A percentile compares a stretch with the other conserved stretches of the same genome.
Evolutionary conservation across 148 eudicot genomes (phyloP).

Genomic region (Rhododendron ovatum): DNA sequence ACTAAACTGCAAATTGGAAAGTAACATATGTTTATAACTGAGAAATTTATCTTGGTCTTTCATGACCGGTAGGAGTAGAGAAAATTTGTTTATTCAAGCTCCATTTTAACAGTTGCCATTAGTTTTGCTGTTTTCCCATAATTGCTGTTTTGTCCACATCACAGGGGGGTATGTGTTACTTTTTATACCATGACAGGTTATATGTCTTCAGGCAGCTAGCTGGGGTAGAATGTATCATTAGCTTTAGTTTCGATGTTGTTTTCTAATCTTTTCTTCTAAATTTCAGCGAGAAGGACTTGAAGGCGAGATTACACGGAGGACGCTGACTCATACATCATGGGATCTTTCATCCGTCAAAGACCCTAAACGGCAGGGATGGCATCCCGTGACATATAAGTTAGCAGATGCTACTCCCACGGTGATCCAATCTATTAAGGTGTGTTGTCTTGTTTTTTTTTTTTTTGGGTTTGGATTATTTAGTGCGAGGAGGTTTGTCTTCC

Average conservation of each 20-base stretch:
- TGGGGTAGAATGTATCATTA: neutral
- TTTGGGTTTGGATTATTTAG: neutral
- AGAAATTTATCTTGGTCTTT: neutral
- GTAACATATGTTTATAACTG: neutral
- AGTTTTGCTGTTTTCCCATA: neutral
- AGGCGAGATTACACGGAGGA: constrained; percentile 72
- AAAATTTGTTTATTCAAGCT: neutral
- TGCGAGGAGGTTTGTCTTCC: neutral
- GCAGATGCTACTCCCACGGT: constrained; percentile 76
- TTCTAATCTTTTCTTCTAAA: neutral
- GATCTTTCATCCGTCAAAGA: constrained; percentile 63
- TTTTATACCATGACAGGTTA: neutral
- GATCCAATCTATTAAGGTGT: constrained; percentile 82
- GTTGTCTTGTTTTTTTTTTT: neutral
- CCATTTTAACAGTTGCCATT: neutral
- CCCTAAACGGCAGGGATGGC: constrained; percentile 87
- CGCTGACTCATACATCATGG: constrained; percentile 85
- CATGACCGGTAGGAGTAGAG: neutral
- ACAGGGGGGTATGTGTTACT: neutral
- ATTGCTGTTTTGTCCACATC: neutral
- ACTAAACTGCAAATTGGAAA: neutral
- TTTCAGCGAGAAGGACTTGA: constrained; percentile 80
- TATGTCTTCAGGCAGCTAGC: neutral
- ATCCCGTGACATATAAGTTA: constrained; percentile 79
- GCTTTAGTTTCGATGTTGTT: neutral